phyloP scores from a whole-genome alignment of 306 rosid genomes.

The Sophora flavescens region DNA sequence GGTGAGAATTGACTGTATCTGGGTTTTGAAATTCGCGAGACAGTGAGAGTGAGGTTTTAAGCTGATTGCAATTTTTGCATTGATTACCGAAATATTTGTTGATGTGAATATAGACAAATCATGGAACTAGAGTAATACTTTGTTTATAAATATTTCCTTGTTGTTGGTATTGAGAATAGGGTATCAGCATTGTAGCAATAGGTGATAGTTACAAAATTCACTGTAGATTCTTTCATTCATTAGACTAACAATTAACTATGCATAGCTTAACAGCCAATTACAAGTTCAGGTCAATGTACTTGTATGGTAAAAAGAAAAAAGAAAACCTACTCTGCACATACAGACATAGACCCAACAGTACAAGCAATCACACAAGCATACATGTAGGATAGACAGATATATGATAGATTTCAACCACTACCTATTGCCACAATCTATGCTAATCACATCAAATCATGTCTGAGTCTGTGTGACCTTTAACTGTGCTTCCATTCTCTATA shows the following conservation, averaged over 20 bases:
- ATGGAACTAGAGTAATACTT: not conserved
- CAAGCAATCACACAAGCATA: constrained; percentile 49
- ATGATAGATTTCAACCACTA: constrained; percentile 34
- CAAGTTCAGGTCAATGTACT: constrained; percentile 38
- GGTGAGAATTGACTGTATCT: not conserved
- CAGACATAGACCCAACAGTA: constrained; percentile 28
- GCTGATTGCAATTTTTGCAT: not conserved
- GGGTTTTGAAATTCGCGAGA: not conserved
- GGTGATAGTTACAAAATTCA: not conserved
- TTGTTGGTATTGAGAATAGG: not conserved
- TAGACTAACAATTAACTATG: constrained; percentile 4
- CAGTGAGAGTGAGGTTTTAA: not conserved
- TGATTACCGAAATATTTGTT: not conserved
- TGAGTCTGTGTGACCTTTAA: constrained; percentile 21
- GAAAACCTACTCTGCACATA: constrained; percentile 47
- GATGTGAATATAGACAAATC: not conserved
- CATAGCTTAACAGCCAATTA: constrained; percentile 37
- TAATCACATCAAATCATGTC: constrained; percentile 45
- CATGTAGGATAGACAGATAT: constrained; percentile 34
- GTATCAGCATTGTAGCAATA: not conserved
- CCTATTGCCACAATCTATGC: constrained; percentile 45
- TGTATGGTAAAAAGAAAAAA: constrained; percentile 4
- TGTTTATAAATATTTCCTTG: not conserved
- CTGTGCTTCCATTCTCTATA: constrained; percentile 42
- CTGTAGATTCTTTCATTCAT: constrained; percentile 17